Conservation (phyloP, 305 asterid species). For the Plantago coronopus region DNA sequence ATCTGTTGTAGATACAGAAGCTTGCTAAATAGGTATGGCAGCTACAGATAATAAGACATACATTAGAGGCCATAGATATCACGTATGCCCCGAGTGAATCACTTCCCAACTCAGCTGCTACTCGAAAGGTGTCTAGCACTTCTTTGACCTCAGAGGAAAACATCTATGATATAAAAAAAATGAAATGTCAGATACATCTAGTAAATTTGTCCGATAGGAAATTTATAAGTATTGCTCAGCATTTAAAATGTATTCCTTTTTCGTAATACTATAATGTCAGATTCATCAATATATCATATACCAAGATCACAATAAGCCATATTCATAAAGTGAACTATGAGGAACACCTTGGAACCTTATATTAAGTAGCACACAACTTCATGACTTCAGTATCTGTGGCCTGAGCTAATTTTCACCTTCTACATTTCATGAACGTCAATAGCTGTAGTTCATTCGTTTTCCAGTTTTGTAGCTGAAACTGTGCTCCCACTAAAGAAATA, state of each 20-base stretch:
- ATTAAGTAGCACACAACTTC: no score
- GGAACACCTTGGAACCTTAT: no score
- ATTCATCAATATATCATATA: no score
- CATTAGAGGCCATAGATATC: constrained; percentile 96
- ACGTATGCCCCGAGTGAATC: constrained; percentile 97
- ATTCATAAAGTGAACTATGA: no score
- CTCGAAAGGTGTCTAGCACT: constrained; percentile 91
- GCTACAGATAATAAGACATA: constrained; percentile 27
- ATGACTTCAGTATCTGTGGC: no score
- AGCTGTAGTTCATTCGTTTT: background rate
- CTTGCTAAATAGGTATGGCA: constrained; percentile 10
- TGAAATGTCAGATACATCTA: background rate
- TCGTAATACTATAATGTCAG: no score
- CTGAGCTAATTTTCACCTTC: no score
- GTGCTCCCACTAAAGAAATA: background rate
- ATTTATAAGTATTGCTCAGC: no score
- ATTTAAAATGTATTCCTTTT: no score
- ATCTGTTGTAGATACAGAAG: constrained; percentile 3
- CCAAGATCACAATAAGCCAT: no score
- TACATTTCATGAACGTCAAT: background rate
- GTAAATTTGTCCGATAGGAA: background rate
- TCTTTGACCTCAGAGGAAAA: constrained; percentile 81
- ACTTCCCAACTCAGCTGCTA: constrained; percentile 89
- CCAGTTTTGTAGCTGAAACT: background rate
- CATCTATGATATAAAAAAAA: constrained; percentile 30